Base-by-base conservation (phyloP, 1,284 basidiomycete genomes). In the Sporisorium scitamineum region DNA sequence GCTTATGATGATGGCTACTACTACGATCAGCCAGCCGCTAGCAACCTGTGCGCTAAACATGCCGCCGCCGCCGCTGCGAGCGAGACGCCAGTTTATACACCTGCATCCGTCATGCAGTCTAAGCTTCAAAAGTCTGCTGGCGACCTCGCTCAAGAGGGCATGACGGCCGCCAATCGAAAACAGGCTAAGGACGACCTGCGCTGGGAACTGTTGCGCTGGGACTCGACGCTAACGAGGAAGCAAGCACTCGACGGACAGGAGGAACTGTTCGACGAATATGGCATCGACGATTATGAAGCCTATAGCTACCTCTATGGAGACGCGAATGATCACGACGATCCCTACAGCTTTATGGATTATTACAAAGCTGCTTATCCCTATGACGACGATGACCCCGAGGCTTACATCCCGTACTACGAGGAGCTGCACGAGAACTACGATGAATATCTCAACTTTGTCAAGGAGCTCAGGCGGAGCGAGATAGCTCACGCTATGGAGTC, bases 281-380 rank as follows among this genome's bases (percentile, higher is more conserved):
- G 16, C 5, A 20, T 14, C 39, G 34, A 53, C 24, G 14, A n/a
- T 1, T 39, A 39, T 22, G 34, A 39, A 3, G 5, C 13, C 10
- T 39, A 34, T 13, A 34, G 3, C 3, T 6, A 16, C 14, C 24
- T 27, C 24, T 22, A 34, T 3, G 26, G 45, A 8, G 13, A 22
- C 29, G 7, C 53, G 1, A 14, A 29, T 39, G 26, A 29, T 7
- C 4, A 18, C 16, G 27, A 27, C 32, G 5, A 27, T 45, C 32
- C 29, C 5, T 50, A 55, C 37, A 45, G 26, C n/a, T 39, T 18
- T 18, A 39, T 9, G 37, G 24, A 44, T 14, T 41, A 48, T 26
- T 47, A 51, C 42, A 54, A 37, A 45, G 20, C 22, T n/a, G 27
- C 20, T 29, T 44, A n/a, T 26, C n/a, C 24, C 37, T 16, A 56